Evolutionary conservation across 306 rosid species (phyloP).

Genomic region (Spatholobus suberectus): DNA sequence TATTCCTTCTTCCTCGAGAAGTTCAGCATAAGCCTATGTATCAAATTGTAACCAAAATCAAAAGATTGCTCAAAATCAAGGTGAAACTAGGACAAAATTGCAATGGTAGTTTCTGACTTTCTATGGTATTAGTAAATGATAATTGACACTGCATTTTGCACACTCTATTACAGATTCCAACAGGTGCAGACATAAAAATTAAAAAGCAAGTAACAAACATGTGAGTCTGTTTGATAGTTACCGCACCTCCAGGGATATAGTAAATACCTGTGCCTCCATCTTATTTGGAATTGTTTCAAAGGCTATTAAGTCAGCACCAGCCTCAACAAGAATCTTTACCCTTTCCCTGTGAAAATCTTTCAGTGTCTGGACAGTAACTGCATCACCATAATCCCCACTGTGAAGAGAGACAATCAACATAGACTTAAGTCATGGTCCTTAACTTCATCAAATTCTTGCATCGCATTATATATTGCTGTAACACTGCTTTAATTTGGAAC

Average conservation of each 20-base stretch:
- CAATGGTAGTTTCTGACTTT: neutral
- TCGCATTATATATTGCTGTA: neutral
- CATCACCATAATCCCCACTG: slow-evolving; percentile 85
- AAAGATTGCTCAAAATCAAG: slow-evolving; percentile 3
- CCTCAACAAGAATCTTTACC: slow-evolving; percentile 72
- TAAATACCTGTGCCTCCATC: slow-evolving; percentile 76
- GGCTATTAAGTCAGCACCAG: slow-evolving; percentile 88
- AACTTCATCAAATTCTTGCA: too few species aligned
- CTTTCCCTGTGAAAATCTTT: slow-evolving; percentile 86
- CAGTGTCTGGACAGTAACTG: slow-evolving; percentile 59
- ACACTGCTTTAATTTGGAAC: neutral
- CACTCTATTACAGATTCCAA: neutral
- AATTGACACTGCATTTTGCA: neutral
- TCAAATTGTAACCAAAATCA: slow-evolving; percentile 21
- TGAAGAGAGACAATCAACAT: slow-evolving; percentile 15
- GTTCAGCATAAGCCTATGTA: slow-evolving; percentile 81
- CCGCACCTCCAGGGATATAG: neutral
- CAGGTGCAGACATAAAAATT: slow-evolving; percentile 1
- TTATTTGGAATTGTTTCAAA: slow-evolving; percentile 90
- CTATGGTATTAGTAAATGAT: neutral
- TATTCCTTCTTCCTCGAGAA: slow-evolving; percentile 77
- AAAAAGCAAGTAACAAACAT: neutral
- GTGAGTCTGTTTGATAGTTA: neutral
- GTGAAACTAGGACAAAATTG: neutral
- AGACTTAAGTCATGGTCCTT: neutral